phyloP scores from a whole-genome alignment of 192 early-diverging fungal genomes.

The Backusella macrospora region DNA sequence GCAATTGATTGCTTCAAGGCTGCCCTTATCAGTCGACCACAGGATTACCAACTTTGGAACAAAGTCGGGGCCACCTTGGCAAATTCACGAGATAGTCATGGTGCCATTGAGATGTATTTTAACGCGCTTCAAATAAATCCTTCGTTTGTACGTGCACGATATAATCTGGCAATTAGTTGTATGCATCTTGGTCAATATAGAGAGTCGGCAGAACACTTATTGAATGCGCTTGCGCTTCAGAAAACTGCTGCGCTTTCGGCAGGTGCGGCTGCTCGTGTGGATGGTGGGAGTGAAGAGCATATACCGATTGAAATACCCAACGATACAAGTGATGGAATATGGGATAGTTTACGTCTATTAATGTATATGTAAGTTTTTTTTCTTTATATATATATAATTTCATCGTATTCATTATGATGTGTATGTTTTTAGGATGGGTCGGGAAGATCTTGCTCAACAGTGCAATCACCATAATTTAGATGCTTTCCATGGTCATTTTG shows the following conservation, averaged over 20 bases:
- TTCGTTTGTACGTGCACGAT: conserved; percentile 91
- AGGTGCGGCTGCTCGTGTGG: not conserved
- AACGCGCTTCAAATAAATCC: conserved; percentile 95
- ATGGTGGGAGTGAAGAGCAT: not conserved
- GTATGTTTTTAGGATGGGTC: conserved; percentile 68
- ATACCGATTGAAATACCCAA: conserved; percentile 42
- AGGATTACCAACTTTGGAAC: conserved; percentile 96
- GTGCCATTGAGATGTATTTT: conserved; percentile 93
- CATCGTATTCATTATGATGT: not conserved
- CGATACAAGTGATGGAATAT: conserved; percentile 76
- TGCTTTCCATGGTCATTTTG: conserved; percentile 84
- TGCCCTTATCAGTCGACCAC: conserved; percentile 81
- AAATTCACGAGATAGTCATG: conserved; percentile 73
- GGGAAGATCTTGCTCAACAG: conserved; percentile 80
- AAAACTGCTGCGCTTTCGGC: conserved; percentile 50
- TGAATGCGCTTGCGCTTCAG: conserved; percentile 88
- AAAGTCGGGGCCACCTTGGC: conserved; percentile 96
- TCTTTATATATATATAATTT: not conserved
- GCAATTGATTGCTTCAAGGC: conserved; percentile 97
- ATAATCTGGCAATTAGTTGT: conserved; percentile 93
- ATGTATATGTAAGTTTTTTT: conserved; percentile 47
- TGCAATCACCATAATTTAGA: conserved; percentile 79
- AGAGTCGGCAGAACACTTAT: conserved; percentile 91
- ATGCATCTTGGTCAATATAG: conserved; percentile 86
- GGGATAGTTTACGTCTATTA: conserved; percentile 80